phyloP scores from a whole-genome alignment of 805 yeast genomes.

The Saturnispora serradocipensis region DNA sequence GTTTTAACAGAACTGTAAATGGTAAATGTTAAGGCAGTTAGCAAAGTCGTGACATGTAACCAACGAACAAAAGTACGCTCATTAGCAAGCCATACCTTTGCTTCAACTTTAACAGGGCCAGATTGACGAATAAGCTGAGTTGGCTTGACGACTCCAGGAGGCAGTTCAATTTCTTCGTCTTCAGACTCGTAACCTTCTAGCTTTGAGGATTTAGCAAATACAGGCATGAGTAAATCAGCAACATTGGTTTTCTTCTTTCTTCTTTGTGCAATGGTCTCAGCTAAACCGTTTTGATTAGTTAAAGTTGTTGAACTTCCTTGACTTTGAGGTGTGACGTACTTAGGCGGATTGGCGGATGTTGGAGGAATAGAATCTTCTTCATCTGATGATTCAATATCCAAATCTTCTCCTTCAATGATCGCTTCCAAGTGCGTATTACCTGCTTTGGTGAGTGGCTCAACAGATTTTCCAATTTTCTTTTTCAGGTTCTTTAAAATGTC shows the following conservation, averaged over 20 bases:
- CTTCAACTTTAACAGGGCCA: slow-evolving; percentile 90
- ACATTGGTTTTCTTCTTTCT: slow-evolving; percentile 16
- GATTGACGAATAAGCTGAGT: slow-evolving; percentile 70
- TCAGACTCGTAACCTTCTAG: slow-evolving; percentile 54
- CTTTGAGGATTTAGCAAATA: slow-evolving; percentile 25
- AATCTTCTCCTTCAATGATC: slow-evolving; percentile 28
- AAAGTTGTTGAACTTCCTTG: not conserved
- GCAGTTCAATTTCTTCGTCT: slow-evolving; percentile 77
- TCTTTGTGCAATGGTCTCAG: slow-evolving; percentile 8
- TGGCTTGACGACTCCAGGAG: slow-evolving; percentile 86
- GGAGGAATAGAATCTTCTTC: slow-evolving; percentile 40
- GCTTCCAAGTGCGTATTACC: slow-evolving; percentile 25
- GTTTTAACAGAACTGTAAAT: slow-evolving; percentile 65
- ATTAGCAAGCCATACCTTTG: slow-evolving; percentile 97
- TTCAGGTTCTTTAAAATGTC: slow-evolving; percentile 29
- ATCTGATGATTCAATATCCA: slow-evolving; percentile 43
- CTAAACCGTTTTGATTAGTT: not conserved
- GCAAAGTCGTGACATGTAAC: slow-evolving; percentile 80
- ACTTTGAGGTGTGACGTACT: not conserved
- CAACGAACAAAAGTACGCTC: slow-evolving; percentile 96
- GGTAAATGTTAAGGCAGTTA: slow-evolving; percentile 74
- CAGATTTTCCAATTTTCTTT: slow-evolving; percentile 35
- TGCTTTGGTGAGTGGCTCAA: slow-evolving; percentile 23
- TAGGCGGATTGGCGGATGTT: slow-evolving; percentile 5
- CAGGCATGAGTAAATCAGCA: slow-evolving; percentile 24